Base-by-base conservation (phyloP, 2,329 filamentous ascomycete genomes). In the Myotisia sp. region DNA sequence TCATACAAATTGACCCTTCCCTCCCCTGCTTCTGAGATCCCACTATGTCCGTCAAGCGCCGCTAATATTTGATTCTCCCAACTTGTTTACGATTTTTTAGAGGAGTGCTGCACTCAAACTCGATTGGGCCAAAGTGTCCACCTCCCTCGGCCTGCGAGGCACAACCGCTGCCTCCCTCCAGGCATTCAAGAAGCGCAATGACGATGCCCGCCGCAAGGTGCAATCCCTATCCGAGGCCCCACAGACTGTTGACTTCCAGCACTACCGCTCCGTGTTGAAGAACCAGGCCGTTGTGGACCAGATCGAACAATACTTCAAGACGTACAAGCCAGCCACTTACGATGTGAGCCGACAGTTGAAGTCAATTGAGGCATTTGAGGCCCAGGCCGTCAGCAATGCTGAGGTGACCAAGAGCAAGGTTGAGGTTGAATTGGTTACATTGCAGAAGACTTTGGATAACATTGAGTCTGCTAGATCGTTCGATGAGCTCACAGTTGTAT, bases 131-230 rank as follows among this genome's bases (percentile, higher is more conserved):
- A 90, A 92, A 70, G 76, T 98, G 57, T 79, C 79, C 65, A 76
- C 74, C 66, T 92, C 87, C 58, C 85, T 98, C 55, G 87, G 87
- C 62, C 84, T 98, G 63, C 83, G 83, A 63, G 90, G 90, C 62
- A 82, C 85, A 69, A 98, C 90, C 50, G 86, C 83, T 50, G 67
- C 79, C 53, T 80, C 87, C 43, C 84, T 98, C 43, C 79, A 87
- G 62, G 74, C 83, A 47, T 98, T 98, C 79, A 98, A 98, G 76
- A 90, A 93, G 77, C 86, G 90, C 68, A 94, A 95, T 72, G 90
- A 98, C 60, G 86, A 94, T 61, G 87, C 84, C 58, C 86, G 87
- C 66, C 87, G 90, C 70, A 87, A 87, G 68, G 72, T 98, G 42
- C 76, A 80, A 63, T 53, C 74, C 43, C 83, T 98, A 39, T 76